A percentile compares a stretch with the other conserved stretches of the same genome.
phyloP scores from a whole-genome alignment of 164 flowering plant genomes.

The Aristolochia californica region DNA sequence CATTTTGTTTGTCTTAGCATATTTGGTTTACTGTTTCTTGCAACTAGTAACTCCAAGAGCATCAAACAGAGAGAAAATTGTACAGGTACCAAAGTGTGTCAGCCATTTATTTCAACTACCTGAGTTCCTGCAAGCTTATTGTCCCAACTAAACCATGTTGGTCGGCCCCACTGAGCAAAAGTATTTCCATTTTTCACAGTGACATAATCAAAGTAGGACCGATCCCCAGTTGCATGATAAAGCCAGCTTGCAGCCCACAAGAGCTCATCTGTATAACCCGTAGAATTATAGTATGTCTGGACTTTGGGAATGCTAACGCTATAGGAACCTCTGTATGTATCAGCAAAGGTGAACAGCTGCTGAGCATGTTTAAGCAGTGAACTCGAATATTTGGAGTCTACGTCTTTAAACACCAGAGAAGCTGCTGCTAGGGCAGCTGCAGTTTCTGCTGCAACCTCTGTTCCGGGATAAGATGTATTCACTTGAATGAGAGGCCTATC shows the following conservation, averaged over 20 bases:
- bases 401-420: constrained; percentile 66
- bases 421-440: constrained; percentile 95
- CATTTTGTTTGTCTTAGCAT: no score
- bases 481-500: constrained; percentile 65
- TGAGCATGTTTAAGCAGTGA: constrained; percentile 63
- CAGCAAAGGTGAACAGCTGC: constrained; percentile 71
- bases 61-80: no score
- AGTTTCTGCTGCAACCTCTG: constrained; percentile 94
- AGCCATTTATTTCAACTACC: constrained; percentile 25
- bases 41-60: no score
- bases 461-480: constrained; percentile 60
- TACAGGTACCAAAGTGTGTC: neutral
- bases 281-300: constrained; percentile 60
- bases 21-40: no score
- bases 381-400: constrained; percentile 46
- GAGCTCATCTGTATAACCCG: constrained; percentile 89
- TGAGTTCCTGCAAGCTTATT: constrained; percentile 87
- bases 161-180: constrained; percentile 57
- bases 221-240: constrained; percentile 79
- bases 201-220: constrained; percentile 51
- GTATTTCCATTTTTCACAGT: constrained; percentile 47
- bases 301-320: constrained; percentile 64
- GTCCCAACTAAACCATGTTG: constrained; percentile 97
- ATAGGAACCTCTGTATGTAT: constrained; percentile 47
- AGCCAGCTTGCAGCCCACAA: constrained; percentile 97